Evolutionary conservation across 2,329 filamentous ascomycete species (phyloP), one percentile per base, ranked within the genome.

Genomic region (Fusarium agapanthi): DNA sequence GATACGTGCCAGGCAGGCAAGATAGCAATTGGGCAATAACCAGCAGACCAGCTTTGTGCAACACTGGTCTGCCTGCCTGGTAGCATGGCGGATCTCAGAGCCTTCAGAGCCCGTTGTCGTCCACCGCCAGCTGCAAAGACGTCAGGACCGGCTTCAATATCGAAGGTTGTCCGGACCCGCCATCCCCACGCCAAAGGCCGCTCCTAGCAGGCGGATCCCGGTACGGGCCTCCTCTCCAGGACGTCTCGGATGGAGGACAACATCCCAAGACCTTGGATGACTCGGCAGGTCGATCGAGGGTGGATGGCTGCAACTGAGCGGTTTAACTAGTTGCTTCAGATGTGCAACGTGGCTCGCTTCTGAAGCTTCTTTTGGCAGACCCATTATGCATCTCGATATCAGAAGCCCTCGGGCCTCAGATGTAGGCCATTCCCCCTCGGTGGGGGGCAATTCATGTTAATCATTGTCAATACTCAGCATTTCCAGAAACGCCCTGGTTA

Each of bases 341-440:
- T 65, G 73, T 80, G 79, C 80, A 80, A 81, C 79, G 79, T 81
- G 80, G 80, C 80, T 78, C 77, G 76, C 71, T 69, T 79, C 72
- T 74, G 69, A 72, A 75, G 75, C 72, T 69, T 75, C 75, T 72
- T 69, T 58, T 74, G 71, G 75, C 64, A 64, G 71, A 74, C 72
- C 72, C 75, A 75, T 76, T 62, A 76, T 75, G 77, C 76, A 78
- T 76, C 76, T 77, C 67, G 65, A 77, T 63, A 68, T 72, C 75
- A 63, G 71, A 63, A 73, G 69, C 65, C 68, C 54, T 78, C 76
- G 62, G 75, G 75, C 76, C 75, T 77, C 65, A 74, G 71, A 73
- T 67, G 72, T 63, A 65, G 67, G 37, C 54, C 57, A 56, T 69
- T 45, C 62, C 26, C 57, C 54, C 57, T 68, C 44, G 37, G 69